Evolutionary conservation across 257 asterid genomes (phyloP).

Genomic region (Capsicum pubescens): DNA sequence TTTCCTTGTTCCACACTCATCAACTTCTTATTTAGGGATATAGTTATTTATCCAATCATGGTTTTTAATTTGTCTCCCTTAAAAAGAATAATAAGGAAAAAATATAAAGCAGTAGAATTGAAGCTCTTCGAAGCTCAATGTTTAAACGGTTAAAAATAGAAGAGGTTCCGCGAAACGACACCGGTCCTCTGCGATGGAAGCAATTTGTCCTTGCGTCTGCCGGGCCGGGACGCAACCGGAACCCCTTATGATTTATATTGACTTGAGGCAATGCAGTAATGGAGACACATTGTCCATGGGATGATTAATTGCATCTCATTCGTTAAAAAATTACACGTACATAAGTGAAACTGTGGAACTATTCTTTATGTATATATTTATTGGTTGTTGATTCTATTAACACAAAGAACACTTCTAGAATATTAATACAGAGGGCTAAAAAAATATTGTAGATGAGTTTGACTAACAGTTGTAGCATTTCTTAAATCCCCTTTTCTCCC

Average conservation of each 20-base stretch:
- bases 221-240: too few relatives aligned
- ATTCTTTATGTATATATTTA: background rate
- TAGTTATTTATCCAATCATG: background rate
- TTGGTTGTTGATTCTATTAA: background rate
- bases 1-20: slow-evolving; percentile 3
- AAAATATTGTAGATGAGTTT: background rate
- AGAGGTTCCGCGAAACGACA: background rate
- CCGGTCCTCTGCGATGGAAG: background rate
- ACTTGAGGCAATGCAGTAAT: too few relatives aligned
- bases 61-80: background rate
- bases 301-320: background rate
- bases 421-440: background rate
- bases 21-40: background rate
- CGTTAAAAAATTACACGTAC: too few relatives aligned
- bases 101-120: background rate
- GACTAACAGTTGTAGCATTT: background rate
- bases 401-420: background rate
- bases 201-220: background rate
- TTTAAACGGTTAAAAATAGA: background rate
- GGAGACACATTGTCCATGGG: background rate
- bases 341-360: background rate
- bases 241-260: too few relatives aligned
- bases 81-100: background rate
- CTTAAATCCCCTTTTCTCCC: background rate
- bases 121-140: background rate